phyloP scores from a whole-genome alignment of 2,329 filamentous ascomycete species.

The Pseudomassariella vexata region DNA sequence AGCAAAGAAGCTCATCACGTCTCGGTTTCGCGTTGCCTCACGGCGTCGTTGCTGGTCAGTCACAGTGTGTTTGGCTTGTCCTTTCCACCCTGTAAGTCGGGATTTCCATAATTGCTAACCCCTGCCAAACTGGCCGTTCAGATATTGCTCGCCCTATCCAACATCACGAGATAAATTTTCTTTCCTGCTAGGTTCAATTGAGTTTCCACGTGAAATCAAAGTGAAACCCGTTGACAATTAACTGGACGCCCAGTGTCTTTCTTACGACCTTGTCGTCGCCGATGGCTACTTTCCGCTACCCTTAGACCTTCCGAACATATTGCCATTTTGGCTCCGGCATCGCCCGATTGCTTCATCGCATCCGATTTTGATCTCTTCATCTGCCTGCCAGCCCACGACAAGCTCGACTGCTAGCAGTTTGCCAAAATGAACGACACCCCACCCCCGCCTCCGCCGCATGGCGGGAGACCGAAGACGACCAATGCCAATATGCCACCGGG shows the following conservation, averaged over 20 bases:
- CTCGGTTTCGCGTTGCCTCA: too few relatives aligned
- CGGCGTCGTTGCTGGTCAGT: too few relatives aligned
- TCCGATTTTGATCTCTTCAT: too few relatives aligned
- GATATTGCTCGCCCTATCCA: conserved; percentile 2
- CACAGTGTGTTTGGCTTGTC: too few relatives aligned
- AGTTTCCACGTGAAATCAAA: not conserved
- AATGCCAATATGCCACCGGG: conserved; percentile 66
- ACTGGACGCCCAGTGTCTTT: not conserved
- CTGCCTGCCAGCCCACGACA: not conserved
- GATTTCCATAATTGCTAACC: conserved; percentile 1
- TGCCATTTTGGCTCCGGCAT: too few relatives aligned
- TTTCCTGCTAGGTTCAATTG: not conserved
- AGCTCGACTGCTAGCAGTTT: conserved; percentile 2
- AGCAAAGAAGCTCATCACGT: too few relatives aligned
- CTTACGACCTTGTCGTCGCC: not conserved
- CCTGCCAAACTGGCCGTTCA: conserved; percentile 2
- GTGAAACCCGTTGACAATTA: not conserved
- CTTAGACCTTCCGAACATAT: not conserved
- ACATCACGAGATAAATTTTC: not conserved
- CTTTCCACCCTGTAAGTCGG: too few relatives aligned
- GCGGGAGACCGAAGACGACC: conserved; percentile 65
- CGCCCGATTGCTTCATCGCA: too few relatives aligned
- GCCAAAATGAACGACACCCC: conserved; percentile 8
- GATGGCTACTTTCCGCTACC: too few relatives aligned
- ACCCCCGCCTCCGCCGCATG: conserved; percentile 75